Percentiles rank a stretch among this genome's conserved stretches.
Evolutionary conservation across 2,329 filamentous ascomycete genomes (phyloP).

Genomic region (Cercospora sesami): DNA sequence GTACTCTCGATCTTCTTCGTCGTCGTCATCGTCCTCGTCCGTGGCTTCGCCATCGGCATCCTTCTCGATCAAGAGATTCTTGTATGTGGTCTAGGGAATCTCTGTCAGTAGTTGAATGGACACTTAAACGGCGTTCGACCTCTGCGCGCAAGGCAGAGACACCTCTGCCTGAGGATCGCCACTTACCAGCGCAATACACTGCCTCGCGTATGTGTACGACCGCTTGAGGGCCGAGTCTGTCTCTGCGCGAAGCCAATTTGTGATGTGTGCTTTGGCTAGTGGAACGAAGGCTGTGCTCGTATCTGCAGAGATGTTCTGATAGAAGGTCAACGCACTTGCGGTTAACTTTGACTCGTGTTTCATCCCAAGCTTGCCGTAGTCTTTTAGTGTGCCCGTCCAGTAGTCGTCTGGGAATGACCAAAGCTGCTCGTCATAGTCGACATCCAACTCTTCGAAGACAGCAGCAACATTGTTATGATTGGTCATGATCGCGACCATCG

Average conservation of each 20-base stretch:
- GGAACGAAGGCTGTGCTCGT: not conserved
- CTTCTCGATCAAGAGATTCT: not conserved
- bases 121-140: not conserved
- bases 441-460: conserved; percentile 1
- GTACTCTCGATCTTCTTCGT: not conserved
- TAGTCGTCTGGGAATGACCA: not conserved
- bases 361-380: not conserved
- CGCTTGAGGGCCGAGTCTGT: not conserved
- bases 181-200: conserved; percentile 10
- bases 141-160: not conserved
- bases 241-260: conserved; percentile 5
- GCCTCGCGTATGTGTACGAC: conserved; percentile 6
- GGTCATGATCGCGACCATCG: conserved; percentile 11
- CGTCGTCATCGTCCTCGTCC: not conserved
- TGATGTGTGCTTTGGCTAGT: conserved; percentile 6
- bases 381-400: not conserved
- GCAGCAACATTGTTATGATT: conserved; percentile 1
- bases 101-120: not conserved
- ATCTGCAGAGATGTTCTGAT: not conserved
- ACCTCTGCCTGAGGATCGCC: not conserved
- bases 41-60: not conserved
- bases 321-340: not conserved
- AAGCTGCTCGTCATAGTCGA: conserved; percentile 7
- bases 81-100: not conserved
- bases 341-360: not conserved